Evolutionary conservation across 257 asterid genomes (phyloP).

Genomic region (Verbascum thapsus): DNA sequence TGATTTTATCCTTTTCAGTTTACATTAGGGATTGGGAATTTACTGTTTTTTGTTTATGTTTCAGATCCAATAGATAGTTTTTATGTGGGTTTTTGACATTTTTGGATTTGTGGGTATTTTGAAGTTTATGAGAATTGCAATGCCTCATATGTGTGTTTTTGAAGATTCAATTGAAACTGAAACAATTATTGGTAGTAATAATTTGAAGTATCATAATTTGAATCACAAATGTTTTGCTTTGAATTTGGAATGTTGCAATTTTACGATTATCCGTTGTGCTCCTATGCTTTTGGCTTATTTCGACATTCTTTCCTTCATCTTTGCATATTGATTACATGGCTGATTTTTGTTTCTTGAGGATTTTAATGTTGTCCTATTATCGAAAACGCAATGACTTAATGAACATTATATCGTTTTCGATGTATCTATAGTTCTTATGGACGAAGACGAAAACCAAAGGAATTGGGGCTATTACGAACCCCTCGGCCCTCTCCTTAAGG

Average conservation of each 20-base stretch:
- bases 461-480: conserved; percentile 97
- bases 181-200: neutral
- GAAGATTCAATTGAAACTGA: conserved; percentile 10
- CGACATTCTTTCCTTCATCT: conserved; percentile 6
- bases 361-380: conserved; percentile 11
- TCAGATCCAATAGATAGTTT: conserved; percentile 29
- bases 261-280: neutral
- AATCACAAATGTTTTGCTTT: neutral
- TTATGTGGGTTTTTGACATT: conserved; percentile 15
- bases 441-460: conserved; percentile 60
- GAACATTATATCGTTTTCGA: conserved; percentile 27
- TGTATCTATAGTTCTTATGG: conserved; percentile 68
- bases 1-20: conserved; percentile 13
- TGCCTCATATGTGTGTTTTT: conserved; percentile 9
- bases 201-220: neutral
- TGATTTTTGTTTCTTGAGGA: conserved; percentile 19
- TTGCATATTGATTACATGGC: conserved; percentile 9
- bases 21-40: conserved; percentile 15
- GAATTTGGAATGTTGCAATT: conserved; percentile 12
- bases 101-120: neutral
- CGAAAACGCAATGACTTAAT: no score
- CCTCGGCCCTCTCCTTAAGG: conserved; percentile 61
- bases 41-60: conserved; percentile 5
- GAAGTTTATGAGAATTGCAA: conserved; percentile 20
- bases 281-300: conserved; percentile 7